phyloP scores from a whole-genome alignment of 495 filamentous ascomycete genomes.

The Aspergillus sparsus region DNA sequence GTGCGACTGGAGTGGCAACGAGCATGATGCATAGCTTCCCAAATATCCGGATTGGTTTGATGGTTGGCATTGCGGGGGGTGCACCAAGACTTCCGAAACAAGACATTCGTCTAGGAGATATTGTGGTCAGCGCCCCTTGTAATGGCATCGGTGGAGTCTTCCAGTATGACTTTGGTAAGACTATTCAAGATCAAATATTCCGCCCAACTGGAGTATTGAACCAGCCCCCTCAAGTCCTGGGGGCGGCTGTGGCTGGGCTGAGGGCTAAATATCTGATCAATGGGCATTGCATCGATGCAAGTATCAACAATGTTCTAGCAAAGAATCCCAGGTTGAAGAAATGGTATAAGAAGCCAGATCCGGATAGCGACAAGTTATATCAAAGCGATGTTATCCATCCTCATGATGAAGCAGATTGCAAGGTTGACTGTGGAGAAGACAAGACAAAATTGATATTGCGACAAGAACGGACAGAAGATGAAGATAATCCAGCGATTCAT shows the following conservation, averaged over 20 bases:
- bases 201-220: not conserved
- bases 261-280: not conserved
- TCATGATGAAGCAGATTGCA: not conserved
- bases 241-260: not conserved
- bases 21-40: slow-evolving; percentile 46
- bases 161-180: not conserved
- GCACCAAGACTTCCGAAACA: not conserved
- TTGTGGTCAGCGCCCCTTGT: not conserved
- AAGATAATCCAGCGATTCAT: too few species aligned
- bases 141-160: slow-evolving; percentile 7
- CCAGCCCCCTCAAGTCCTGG: not conserved
- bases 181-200: not conserved
- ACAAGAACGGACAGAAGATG: too few species aligned
- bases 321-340: not conserved
- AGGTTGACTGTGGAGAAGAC: too few species aligned
- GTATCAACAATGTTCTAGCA: not conserved
- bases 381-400: not conserved
- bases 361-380: not conserved
- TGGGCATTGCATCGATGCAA: not conserved
- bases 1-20: slow-evolving; percentile 40
- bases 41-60: slow-evolving; percentile 24
- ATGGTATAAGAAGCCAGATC: not conserved
- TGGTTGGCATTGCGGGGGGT: slow-evolving; percentile 10
- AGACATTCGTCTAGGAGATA: too few species aligned
- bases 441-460: too few species aligned